Evolutionary conservation across 2,329 filamentous ascomycete species (phyloP).

Genomic region (Colletotrichum tropicale): DNA sequence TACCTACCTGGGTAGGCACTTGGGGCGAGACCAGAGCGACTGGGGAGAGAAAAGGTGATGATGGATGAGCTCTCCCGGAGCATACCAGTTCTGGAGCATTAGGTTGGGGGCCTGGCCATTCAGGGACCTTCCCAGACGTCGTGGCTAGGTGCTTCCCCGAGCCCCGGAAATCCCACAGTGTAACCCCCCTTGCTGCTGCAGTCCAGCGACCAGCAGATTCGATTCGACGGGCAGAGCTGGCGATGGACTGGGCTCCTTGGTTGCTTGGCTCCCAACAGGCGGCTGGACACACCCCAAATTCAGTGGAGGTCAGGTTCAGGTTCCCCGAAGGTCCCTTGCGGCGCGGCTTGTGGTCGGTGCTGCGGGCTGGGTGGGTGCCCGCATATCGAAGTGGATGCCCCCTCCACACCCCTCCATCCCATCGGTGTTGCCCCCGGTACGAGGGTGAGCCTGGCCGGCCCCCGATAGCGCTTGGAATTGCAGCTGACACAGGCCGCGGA

Average conservation of each 20-base stretch:
- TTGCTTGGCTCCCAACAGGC: background rate
- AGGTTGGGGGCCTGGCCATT: background rate
- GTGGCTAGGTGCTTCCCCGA: background rate
- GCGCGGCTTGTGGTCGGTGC: background rate
- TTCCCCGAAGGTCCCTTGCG: background rate
- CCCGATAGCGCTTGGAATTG: conserved; percentile 1
- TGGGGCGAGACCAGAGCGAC: background rate
- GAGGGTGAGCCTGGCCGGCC: background rate
- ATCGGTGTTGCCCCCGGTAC: conserved; percentile 4
- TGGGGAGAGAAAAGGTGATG: background rate
- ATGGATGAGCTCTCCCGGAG: background rate
- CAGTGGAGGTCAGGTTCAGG: background rate
- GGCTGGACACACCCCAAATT: background rate
- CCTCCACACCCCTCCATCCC: conserved; percentile 7
- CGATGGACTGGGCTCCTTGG: background rate
- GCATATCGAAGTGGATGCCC: background rate
- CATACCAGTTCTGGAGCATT: background rate
- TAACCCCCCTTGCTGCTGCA: background rate
- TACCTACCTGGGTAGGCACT: background rate
- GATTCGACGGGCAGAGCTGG: background rate
- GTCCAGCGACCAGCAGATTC: background rate
- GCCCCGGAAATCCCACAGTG: background rate
- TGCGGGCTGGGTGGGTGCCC: background rate
- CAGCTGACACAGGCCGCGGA: background rate
- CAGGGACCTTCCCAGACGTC: conserved; percentile 1